Evolutionary conservation across 768 basidiomycete genomes (phyloP), one percentile per base, ranked within the genome.

Genomic region (Boletus rufocinnamomeus): DNA sequence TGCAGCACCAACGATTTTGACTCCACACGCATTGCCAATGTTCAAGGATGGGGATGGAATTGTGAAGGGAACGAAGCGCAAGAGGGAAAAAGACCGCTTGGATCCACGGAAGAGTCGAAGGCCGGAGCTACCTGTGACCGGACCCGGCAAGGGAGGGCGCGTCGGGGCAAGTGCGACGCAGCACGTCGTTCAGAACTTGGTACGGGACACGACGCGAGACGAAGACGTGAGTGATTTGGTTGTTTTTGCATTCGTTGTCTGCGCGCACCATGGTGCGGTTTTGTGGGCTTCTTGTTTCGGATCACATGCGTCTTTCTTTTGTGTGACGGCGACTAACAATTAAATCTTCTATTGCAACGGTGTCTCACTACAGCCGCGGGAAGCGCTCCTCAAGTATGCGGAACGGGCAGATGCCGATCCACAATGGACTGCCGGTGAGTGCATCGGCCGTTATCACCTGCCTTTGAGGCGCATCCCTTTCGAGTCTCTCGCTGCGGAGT

Each of bases 161-260:
- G 91, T 99, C 41, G 97, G 97, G 41, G 94, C 94, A 35, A 95
- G 93, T 76, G 96, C 96, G 19, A 98, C 94, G 50, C 95, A 98
- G 66, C 95, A 98, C 71, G 84, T 98, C 63, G 95, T 98, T 52
- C 95, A 97, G 75, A 91, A 93, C 70, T 76, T 98, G 72, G 93
- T 98, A 62, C 82, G 91, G 68, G 93, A 96, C 71, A 91, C 88
- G 61, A 90, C 91, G 44, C 78, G 94, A 66, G 93, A 93, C 77
- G 88, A 96, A 76, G 96, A 98, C 76, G 96, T 98, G 79, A 83
- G 95, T 92, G 54, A 66, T 69, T 63, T 65, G 19, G 23, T 59
- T 65, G 49, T 67, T 61, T 62, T 55, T 47, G 61, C 47, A 35
- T 52, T 56, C 23, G 9, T 32, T 52, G 37, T 40, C 5, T 47